Evolutionary conservation across 2,329 filamentous ascomycete species (phyloP), one percentile per base, ranked within the genome.

Genomic region (Trichoderma pleuroti): DNA sequence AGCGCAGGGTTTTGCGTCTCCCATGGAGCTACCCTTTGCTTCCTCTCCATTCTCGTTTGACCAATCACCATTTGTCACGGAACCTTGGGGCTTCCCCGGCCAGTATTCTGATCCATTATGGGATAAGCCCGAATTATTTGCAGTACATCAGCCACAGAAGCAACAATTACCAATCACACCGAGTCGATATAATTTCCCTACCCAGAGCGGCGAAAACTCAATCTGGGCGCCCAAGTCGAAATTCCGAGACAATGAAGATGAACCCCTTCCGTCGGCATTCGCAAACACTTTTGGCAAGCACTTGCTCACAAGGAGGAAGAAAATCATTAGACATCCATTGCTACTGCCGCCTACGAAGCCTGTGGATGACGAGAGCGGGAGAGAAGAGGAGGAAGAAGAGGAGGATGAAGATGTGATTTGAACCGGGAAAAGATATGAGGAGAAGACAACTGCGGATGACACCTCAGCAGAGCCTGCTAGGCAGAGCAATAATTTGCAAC

Each of bases 141-240:
- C 54, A 21, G 26, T 21, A 24, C 69, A 57, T 24, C 67, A 32
- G 11, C 28, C 54, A n/a, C 68, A 52, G 30, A 56, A 32, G 10
- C 61, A 63, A 21, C 61, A 26, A 10, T 54, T 57, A 14, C 60
- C 54, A 1, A n/a, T 66, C 21, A 57, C 34, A 36, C 61, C 59
- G 6, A 75, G 80, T 73, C 75, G 79, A 75, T 78, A 80, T 72
- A 70, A 79, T n/a, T 76, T 78, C 72, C 76, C 80, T 26, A 73
- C 75, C 24, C 73, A 80, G 72, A 75, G 74, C 32, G 75, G 76
- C 1, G 49, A 76, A 30, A 76, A 68, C n/a, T 81, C 80, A 4
- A 80, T 81, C 39, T 81, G 80, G 80, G 77, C 78, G 14, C 74
- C 76, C 1, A 72, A 72, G 2, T 76, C 74, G 26, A 72, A 59